A percentile compares a stretch with the other conserved stretches of the same genome.
Evolutionary conservation across 2,329 filamentous ascomycete genomes (phyloP).

Genomic region (Chrysosporium queenslandicum): DNA sequence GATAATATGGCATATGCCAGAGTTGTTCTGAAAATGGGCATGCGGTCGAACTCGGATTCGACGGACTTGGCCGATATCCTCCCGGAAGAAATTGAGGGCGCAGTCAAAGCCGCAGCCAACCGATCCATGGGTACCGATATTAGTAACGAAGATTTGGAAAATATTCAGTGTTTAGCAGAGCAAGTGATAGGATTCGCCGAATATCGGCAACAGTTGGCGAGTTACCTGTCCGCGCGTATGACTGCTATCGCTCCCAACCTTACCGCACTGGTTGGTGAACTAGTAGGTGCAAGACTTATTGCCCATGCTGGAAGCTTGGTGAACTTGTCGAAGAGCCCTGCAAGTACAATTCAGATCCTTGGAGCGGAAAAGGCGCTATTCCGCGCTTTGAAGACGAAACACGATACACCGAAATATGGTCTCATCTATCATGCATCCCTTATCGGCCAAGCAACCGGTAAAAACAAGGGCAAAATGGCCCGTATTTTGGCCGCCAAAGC

Average conservation of each 20-base stretch:
- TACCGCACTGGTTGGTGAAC: slow-evolving; percentile 81
- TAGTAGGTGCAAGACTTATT: slow-evolving; percentile 89
- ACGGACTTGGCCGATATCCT: slow-evolving; percentile 81
- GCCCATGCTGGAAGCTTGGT: slow-evolving; percentile 89
- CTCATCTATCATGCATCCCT: slow-evolving; percentile 86
- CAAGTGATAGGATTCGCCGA: slow-evolving; percentile 88
- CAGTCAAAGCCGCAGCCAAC: slow-evolving; percentile 88
- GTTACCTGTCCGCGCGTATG: slow-evolving; percentile 88
- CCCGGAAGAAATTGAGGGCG: slow-evolving; percentile 85
- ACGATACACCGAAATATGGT: slow-evolving; percentile 97
- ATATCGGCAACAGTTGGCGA: slow-evolving; percentile 77
- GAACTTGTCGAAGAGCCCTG: slow-evolving; percentile 88
- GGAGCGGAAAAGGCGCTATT: slow-evolving; percentile 98
- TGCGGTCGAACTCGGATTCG: slow-evolving; percentile 67
- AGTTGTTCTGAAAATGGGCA: slow-evolving; percentile 79
- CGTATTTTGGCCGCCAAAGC: slow-evolving; percentile 92
- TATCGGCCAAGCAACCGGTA: slow-evolving; percentile 91
- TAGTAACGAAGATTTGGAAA: slow-evolving; percentile 79
- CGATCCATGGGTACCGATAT: slow-evolving; percentile 99
- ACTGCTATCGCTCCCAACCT: slow-evolving; percentile 93
- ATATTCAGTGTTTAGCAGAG: slow-evolving; percentile 83
- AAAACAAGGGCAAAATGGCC: slow-evolving; percentile 99
- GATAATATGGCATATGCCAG: slow-evolving; percentile 92
- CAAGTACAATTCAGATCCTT: slow-evolving; percentile 93
- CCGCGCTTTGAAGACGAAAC: slow-evolving; percentile 96